Percentiles rank a stretch among this genome's conserved stretches.
These are phyloP conservation scores for Populus tomentosa DNA, from an alignment of 441 rosid species.

Conservation along the genomic window DNA sequence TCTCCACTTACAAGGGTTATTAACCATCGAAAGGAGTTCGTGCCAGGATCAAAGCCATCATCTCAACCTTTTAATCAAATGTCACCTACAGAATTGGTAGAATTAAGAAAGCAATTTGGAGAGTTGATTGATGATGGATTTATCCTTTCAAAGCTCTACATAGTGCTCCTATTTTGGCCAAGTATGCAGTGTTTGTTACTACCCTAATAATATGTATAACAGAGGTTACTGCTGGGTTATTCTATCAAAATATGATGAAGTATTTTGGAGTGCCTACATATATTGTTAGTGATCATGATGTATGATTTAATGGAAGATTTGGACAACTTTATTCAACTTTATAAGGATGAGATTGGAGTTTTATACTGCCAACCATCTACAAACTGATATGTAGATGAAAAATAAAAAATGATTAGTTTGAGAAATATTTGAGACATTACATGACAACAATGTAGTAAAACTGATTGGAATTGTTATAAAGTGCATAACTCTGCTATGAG, in stretches of 20 bases:
- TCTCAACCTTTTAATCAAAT: neutral
- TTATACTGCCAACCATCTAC: conserved; percentile 1
- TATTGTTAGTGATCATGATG: too few relatives aligned
- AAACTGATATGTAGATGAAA: neutral
- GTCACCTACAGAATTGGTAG: neutral
- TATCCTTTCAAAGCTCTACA: neutral
- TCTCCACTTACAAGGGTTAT: too few relatives aligned
- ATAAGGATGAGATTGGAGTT: neutral
- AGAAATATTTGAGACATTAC: neutral
- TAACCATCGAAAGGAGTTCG: too few relatives aligned
- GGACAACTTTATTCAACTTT: too few relatives aligned
- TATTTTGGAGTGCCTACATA: too few relatives aligned
- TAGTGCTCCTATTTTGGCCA: neutral
- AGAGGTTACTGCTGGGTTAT: too few relatives aligned
- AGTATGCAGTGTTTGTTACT: neutral
- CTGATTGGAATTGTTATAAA: neutral
- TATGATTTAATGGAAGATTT: too few relatives aligned
- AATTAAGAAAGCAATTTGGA: neutral
- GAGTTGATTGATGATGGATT: neutral
- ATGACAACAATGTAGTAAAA: neutral
- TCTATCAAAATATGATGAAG: too few relatives aligned
- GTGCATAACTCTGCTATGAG: neutral
- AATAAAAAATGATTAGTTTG: neutral
- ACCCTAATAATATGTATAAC: too few relatives aligned
- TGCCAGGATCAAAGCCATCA: too few relatives aligned